Percentiles rank a stretch among this genome's conserved stretches.
These are phyloP conservation scores for Phialophora verrucosa DNA, from an alignment of 2,329 filamentous ascomycete genomes.

Conservation along the genomic window DNA sequence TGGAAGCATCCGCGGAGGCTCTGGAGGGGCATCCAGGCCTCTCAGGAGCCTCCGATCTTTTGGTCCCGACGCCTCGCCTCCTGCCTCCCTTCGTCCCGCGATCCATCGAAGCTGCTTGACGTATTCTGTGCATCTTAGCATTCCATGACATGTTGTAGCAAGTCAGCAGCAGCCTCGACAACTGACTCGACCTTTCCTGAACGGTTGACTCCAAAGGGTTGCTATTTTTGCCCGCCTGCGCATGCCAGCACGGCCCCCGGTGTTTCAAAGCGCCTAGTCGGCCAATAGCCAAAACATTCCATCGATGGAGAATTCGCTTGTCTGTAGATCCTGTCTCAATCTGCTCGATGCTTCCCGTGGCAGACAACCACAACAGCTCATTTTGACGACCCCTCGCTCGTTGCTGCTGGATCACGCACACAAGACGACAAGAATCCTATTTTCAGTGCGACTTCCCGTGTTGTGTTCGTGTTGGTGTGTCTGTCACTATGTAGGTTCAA, in stretches of 20 bases:
- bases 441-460: slow-evolving; percentile 13
- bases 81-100: not conserved
- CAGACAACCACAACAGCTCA: slow-evolving; percentile 1
- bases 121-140: not conserved
- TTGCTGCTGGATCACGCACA: not conserved
- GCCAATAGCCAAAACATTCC: slow-evolving; percentile 12
- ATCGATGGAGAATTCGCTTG: not conserved
- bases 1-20: not conserved
- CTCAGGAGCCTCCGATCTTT: not conserved
- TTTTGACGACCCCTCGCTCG: not conserved
- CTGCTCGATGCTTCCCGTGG: not conserved
- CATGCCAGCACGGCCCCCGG: slow-evolving; percentile 5
- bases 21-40: not conserved
- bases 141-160: not conserved
- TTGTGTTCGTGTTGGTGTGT: not conserved
- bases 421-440: not conserved
- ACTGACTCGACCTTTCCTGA: not conserved
- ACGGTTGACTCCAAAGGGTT: not conserved
- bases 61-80: not conserved
- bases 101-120: not conserved
- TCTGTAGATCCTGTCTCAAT: slow-evolving; percentile 2
- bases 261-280: slow-evolving; percentile 12
- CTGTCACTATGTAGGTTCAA: not conserved
- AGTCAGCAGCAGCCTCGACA: not conserved
- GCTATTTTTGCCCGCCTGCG: slow-evolving; percentile 18